Evolutionary conservation across 2,329 filamentous ascomycete species (phyloP).

Genomic region (Fusarium nodosum): DNA sequence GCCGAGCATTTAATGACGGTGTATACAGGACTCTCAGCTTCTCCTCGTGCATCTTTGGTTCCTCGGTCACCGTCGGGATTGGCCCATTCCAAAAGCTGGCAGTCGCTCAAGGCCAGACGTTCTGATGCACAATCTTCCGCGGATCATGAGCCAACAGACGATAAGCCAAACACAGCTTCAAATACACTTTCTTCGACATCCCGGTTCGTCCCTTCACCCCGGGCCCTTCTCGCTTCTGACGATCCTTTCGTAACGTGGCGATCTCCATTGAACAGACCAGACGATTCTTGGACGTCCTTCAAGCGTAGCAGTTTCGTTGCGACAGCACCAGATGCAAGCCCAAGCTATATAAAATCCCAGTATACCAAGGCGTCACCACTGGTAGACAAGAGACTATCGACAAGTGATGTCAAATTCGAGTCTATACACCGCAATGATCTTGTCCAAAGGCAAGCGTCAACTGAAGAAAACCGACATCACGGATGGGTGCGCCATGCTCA

Average conservation of each 20-base stretch:
- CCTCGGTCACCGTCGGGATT: constrained; percentile 11
- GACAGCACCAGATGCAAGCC: constrained; percentile 25
- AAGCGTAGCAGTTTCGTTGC: constrained; percentile 22
- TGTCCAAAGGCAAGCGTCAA: not conserved
- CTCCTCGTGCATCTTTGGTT: constrained; percentile 1
- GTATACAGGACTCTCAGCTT: not conserved
- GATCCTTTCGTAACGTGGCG: constrained; percentile 29
- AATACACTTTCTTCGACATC: constrained; percentile 4
- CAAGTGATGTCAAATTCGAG: not conserved
- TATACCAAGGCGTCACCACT: constrained; percentile 18
- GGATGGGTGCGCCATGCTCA: constrained; percentile 44
- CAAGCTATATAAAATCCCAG: constrained; percentile 39
- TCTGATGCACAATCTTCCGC: not conserved
- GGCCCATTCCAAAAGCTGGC: constrained; percentile 36
- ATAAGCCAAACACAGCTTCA: not conserved
- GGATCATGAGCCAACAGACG: not conserved
- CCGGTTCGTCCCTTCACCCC: constrained; percentile 6
- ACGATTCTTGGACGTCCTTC: constrained; percentile 34
- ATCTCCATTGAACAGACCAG: constrained; percentile 23
- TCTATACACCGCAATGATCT: not conserved
- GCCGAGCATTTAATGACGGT: not conserved
- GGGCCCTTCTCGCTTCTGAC: constrained; percentile 19
- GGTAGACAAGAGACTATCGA: not conserved
- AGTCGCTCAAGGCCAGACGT: constrained; percentile 14
- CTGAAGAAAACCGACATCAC: constrained; percentile 10